These are phyloP conservation scores for Candida namnaoensis DNA, from an alignment of 805 yeast species.

Conservation along the genomic window DNA sequence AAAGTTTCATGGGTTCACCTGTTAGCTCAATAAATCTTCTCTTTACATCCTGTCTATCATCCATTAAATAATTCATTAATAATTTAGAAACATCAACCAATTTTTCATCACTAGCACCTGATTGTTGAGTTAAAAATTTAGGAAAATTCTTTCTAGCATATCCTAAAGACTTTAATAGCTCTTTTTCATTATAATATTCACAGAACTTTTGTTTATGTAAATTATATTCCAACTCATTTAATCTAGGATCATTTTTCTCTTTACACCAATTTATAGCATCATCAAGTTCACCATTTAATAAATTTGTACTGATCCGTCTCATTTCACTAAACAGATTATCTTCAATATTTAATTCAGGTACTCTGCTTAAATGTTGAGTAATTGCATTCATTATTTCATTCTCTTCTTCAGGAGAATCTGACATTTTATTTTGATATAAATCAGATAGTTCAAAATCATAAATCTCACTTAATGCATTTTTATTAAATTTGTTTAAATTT, in stretches of 20 bases:
- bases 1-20: conserved; percentile 6
- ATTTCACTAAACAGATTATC: conserved; percentile 30
- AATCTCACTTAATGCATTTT: conserved; percentile 17
- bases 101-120: conserved; percentile 19
- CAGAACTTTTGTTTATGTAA: conserved; percentile 35
- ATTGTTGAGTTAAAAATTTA: conserved; percentile 20
- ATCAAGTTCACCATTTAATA: conserved; percentile 25
- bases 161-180: conserved; percentile 24
- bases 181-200: conserved; percentile 18
- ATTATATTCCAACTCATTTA: conserved; percentile 33
- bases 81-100: conserved; percentile 35
- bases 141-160: conserved; percentile 35
- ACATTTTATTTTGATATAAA: conserved; percentile 23
- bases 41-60: conserved; percentile 15
- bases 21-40: conserved; percentile 13
- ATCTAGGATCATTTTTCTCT: conserved; percentile 20
- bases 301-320: conserved; percentile 30
- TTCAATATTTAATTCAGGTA: conserved; percentile 30
- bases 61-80: conserved; percentile 24
- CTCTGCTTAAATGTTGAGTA: conserved; percentile 36
- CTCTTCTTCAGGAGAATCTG: conserved; percentile 9
- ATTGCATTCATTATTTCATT: conserved; percentile 29
- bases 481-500: conserved; percentile 19
- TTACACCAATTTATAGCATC: conserved; percentile 45
- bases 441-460: conserved; percentile 23